phyloP scores from a whole-genome alignment of 305 asterid genomes.

The Caryopteris hybrid region DNA sequence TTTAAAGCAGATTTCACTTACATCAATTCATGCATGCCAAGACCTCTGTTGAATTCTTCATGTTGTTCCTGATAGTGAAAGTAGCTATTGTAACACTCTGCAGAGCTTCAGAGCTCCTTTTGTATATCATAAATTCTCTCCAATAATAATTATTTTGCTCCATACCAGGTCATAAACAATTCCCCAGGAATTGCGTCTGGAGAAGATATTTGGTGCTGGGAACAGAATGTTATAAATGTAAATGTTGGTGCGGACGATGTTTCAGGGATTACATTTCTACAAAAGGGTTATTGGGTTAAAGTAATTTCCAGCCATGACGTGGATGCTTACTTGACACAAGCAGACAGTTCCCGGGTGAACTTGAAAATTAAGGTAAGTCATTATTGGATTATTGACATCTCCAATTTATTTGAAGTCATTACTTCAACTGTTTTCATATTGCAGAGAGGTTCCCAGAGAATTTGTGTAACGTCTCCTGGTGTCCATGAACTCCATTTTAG shows the following conservation, averaged over 20 bases:
- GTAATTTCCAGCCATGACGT: conserved; percentile 82
- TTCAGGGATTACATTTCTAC: conserved; percentile 66
- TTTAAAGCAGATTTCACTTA: neutral
- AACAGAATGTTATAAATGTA: conserved; percentile 49
- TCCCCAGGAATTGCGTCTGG: conserved; percentile 41
- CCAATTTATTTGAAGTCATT: conserved; percentile 22
- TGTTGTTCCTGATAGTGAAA: neutral
- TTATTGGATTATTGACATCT: conserved; percentile 16
- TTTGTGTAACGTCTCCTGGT: conserved; percentile 84
- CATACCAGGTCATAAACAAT: conserved; percentile 56
- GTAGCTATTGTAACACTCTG: conserved; percentile 3
- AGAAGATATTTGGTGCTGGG: conserved; percentile 98
- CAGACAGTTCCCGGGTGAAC: conserved; percentile 53
- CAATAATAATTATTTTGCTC: conserved; percentile 19
- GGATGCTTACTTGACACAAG: conserved; percentile 65
- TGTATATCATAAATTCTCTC: neutral
- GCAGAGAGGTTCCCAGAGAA: conserved; percentile 86
- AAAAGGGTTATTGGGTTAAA: conserved; percentile 83
- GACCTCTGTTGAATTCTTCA: neutral
- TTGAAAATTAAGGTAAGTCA: conserved; percentile 67
- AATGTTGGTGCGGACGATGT: conserved; percentile 82
- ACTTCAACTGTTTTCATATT: conserved; percentile 21
- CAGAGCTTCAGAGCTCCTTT: conserved; percentile 14
- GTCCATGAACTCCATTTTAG: conserved; percentile 87
- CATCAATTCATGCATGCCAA: conserved; percentile 1